These are phyloP conservation scores for Pezicula carpinea DNA, from an alignment of 2,329 filamentous ascomycete genomes.

Conservation along the genomic window DNA sequence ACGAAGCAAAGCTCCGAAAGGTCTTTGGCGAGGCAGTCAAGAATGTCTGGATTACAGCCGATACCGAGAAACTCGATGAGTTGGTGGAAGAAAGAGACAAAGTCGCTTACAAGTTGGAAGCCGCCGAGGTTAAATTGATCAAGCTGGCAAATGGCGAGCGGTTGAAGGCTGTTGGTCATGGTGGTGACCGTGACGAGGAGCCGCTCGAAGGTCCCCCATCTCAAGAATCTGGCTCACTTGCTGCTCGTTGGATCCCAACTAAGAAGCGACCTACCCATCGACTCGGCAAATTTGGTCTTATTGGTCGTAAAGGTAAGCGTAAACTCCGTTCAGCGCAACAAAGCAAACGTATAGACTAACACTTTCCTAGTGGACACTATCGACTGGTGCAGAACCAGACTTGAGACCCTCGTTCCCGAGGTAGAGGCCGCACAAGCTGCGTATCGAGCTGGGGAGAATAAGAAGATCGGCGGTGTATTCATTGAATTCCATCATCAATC, in stretches of 20 bases:
- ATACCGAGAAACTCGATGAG: conserved; percentile 73
- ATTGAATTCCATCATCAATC: conserved; percentile 82
- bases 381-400: conserved; percentile 76
- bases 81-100: conserved; percentile 78
- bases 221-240: conserved; percentile 64
- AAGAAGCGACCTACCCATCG: conserved; percentile 76
- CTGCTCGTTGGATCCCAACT: conserved; percentile 67
- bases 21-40: conserved; percentile 81
- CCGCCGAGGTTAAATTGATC: conserved; percentile 81
- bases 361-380: conserved; percentile 71
- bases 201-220: conserved; percentile 47
- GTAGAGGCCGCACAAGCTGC: conserved; percentile 63
- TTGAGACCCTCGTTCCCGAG: conserved; percentile 69
- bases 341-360: no score
- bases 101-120: conserved; percentile 76
- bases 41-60: conserved; percentile 77
- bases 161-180: conserved; percentile 62
- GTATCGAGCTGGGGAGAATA: conserved; percentile 60
- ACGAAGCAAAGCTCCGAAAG: conserved; percentile 69
- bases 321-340: no score
- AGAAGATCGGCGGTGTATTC: conserved; percentile 66
- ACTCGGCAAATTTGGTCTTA: conserved; percentile 60
- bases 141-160: conserved; percentile 70
- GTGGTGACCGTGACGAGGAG: conserved; percentile 37
- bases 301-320: conserved; percentile 61